Conservation (phyloP, 345 rosid genomes). For the Eucalyptus pauciflora region DNA sequence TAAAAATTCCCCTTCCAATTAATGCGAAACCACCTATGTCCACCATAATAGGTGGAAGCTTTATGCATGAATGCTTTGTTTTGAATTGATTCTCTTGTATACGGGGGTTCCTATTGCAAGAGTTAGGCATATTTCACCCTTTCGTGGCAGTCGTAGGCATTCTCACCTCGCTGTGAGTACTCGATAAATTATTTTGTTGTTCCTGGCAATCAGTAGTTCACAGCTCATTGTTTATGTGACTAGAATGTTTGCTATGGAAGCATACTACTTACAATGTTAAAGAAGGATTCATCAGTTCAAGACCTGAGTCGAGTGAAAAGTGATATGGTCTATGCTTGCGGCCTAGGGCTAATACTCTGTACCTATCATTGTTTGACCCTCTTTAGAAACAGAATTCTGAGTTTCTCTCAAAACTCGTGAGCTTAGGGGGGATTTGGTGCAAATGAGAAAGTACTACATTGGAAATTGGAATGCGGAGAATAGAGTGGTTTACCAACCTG, state of each 20-base stretch:
- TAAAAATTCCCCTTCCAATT: not conserved
- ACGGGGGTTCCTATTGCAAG: not conserved
- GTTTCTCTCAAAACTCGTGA: not conserved
- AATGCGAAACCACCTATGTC: not conserved
- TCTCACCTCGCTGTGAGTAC: not conserved
- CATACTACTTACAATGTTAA: not conserved
- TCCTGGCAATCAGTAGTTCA: not conserved
- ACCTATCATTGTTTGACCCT: not conserved
- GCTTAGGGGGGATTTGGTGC: not conserved
- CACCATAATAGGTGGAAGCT: not conserved
- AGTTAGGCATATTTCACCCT: not conserved
- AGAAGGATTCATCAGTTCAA: not conserved
- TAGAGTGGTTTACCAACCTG: constrained; percentile 33
- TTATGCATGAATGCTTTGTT: not conserved
- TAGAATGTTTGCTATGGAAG: not conserved
- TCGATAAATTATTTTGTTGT: not conserved
- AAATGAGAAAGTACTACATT: not conserved
- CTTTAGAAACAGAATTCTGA: not conserved
- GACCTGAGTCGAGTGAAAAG: not conserved
- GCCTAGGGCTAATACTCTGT: not conserved
- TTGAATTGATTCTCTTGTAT: not conserved
- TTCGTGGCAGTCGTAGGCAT: not conserved
- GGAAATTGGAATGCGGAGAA: not conserved
- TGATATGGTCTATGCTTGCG: not conserved
- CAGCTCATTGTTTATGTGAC: not conserved